phyloP scores from a whole-genome alignment of 495 filamentous ascomycete species.

The Bryoglossum gracile region DNA sequence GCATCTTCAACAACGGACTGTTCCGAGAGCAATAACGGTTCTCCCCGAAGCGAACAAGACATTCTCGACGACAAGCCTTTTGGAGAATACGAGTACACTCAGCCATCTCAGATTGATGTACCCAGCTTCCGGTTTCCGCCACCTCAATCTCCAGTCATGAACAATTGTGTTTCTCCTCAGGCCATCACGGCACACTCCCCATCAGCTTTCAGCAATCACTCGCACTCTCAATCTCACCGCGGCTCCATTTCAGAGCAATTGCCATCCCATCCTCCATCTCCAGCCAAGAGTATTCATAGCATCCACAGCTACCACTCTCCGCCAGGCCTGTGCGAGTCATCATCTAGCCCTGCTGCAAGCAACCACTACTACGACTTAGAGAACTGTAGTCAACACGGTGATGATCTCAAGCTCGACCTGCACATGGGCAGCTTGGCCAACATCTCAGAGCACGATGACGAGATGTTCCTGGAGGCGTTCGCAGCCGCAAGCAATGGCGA shows the following conservation, averaged over 20 bases:
- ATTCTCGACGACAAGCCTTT: slow-evolving; percentile 39
- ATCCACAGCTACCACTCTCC: slow-evolving; percentile 25
- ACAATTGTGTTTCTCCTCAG: slow-evolving; percentile 24
- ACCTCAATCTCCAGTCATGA: slow-evolving; percentile 19
- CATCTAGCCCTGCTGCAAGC: slow-evolving; percentile 38
- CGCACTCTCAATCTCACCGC: slow-evolving; percentile 16
- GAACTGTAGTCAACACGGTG: slow-evolving; percentile 26
- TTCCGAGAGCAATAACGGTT: slow-evolving; percentile 38
- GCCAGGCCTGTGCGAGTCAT: slow-evolving; percentile 41
- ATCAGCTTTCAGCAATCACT: slow-evolving; percentile 32
- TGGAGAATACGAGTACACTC: slow-evolving; percentile 34
- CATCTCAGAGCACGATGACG: slow-evolving; percentile 27
- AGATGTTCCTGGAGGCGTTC: slow-evolving; percentile 29
- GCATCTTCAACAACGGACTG: slow-evolving; percentile 40
- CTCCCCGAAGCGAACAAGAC: slow-evolving; percentile 36
- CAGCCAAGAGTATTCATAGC: slow-evolving; percentile 35
- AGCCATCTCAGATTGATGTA: slow-evolving; percentile 3
- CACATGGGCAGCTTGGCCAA: slow-evolving; percentile 27
- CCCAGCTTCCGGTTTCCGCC: slow-evolving; percentile 16
- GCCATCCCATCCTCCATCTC: slow-evolving; percentile 35
- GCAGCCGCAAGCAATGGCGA: slow-evolving; percentile 25
- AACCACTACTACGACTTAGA: slow-evolving; percentile 39
- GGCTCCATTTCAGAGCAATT: slow-evolving; percentile 25
- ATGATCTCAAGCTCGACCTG: slow-evolving; percentile 15
- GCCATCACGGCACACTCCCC: slow-evolving; percentile 29